Base-by-base conservation (phyloP, 2,329 filamentous ascomycete species). In the Elsinoe perseae region DNA sequence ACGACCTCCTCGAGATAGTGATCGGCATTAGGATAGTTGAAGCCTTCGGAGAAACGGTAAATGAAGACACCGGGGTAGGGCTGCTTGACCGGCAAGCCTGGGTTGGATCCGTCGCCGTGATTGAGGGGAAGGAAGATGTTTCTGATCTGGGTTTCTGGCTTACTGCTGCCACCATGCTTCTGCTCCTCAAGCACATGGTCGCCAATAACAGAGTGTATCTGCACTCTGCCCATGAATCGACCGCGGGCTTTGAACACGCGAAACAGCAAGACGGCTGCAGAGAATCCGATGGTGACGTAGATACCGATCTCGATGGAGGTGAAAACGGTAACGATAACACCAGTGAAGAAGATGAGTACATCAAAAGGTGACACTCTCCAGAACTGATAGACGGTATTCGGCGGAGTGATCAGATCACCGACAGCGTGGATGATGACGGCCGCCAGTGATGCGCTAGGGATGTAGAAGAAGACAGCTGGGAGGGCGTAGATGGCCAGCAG, bases 361-460 rank as follows among this genome's bases (percentile, higher is more conserved):
- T 98, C 93, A 1, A 96, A 68, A 0, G 93, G 93, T 0, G 89
- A 93, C 4, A 95, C 88, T 40, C 84, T 82, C 92, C 92, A 98
- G 74, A 97, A 98, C 65, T 93, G 87, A 70, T 95, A 95, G 10
- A 97, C 80, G 0, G 87, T 91, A 68, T 95, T 90, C 3, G 92
- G 92, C 0, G 89, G 84, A 0, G 91, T 95, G 68, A 97, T 88
- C 56, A 98, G 75, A 68, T 97, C 92, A 57, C 88, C 87, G 2
- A 97, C 92, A 2, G 93, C 93, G 69, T 97, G 92, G 61, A 97
- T 95, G 62, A 97, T 96, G 66, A 97, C 89, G 23, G 84, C 93
- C 0, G 91, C 80, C 1, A 97, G 80, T 2, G 84, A 80, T 4
- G 91, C 83, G 59, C 79, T 87, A 0, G 92, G 89, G 58, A 97